Evolutionary conservation across 129 eudicot species (phyloP).

Genomic region (Centella asiatica): DNA sequence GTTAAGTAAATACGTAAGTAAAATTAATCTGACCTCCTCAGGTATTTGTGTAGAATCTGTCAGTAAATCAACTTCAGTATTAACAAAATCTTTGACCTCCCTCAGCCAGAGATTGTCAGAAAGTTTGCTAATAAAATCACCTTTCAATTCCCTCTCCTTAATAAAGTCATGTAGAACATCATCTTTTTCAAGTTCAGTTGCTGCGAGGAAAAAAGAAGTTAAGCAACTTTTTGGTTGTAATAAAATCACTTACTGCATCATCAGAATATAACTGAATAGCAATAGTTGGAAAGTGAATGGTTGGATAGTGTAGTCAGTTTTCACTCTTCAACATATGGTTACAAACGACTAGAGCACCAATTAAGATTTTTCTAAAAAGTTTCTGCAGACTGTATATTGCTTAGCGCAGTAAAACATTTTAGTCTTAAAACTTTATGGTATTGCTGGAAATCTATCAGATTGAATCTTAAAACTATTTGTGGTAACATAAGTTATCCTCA

Average conservation of each 20-base stretch:
- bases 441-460: too few relatives aligned
- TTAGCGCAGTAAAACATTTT: too few relatives aligned
- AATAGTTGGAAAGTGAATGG: neutral
- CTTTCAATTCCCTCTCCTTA: constrained; percentile 67
- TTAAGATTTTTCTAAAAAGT: too few relatives aligned
- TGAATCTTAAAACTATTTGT: too few relatives aligned
- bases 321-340: too few relatives aligned
- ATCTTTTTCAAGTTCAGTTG: constrained; percentile 50
- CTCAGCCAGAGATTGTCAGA: constrained; percentile 64
- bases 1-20: too few relatives aligned
- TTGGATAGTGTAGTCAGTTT: neutral
- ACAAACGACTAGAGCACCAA: too few relatives aligned
- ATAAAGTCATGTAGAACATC: constrained; percentile 56
- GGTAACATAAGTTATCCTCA: too few relatives aligned
- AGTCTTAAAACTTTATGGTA: too few relatives aligned
- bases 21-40: constrained; percentile 47
- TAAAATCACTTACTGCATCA: neutral
- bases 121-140: constrained; percentile 65
- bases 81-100: constrained; percentile 25
- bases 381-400: too few relatives aligned
- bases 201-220: constrained; percentile 23
- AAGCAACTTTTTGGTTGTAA: neutral
- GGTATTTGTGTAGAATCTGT: constrained; percentile 22
- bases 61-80: constrained; percentile 14
- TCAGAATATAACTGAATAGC: too few relatives aligned